A percentile compares a stretch with the other conserved stretches of the same genome.
Evolutionary conservation across 306 rosid genomes (phyloP).

Genomic region (Crataegus laevigata): DNA sequence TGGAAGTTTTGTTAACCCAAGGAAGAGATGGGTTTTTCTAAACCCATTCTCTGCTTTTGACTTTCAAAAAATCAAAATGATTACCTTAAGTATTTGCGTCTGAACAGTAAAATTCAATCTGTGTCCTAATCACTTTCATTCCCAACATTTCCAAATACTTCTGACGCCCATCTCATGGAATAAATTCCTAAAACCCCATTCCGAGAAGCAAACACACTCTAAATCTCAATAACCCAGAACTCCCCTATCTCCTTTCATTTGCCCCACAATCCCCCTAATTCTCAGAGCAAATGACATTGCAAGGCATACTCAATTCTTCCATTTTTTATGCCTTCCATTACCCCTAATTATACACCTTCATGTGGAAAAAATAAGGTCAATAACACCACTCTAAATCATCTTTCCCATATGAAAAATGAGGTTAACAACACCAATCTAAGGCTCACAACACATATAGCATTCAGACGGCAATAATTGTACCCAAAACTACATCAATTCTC

Average conservation of each 20-base stretch:
- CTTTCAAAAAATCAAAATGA: not conserved
- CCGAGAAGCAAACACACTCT: not conserved
- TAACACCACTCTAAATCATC: too few relatives aligned
- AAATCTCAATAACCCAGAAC: not conserved
- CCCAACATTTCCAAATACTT: not conserved
- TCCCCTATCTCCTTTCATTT: not conserved
- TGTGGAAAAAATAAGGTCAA: not conserved
- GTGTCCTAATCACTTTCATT: not conserved
- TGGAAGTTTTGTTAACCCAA: too few relatives aligned
- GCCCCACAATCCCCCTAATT: not conserved
- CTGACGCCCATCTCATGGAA: too few relatives aligned
- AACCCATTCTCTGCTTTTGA: not conserved
- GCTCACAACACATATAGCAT: not conserved
- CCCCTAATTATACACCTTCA: not conserved
- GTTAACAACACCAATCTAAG: not conserved
- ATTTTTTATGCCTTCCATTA: not conserved
- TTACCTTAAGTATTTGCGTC: not conserved
- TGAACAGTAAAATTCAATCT: too few relatives aligned
- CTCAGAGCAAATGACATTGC: not conserved
- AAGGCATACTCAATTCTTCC: not conserved
- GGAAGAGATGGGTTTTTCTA: not conserved
- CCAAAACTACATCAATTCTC: not conserved
- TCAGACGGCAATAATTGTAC: not conserved
- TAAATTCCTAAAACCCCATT: not conserved
- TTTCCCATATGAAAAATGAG: too few relatives aligned